phyloP scores from a whole-genome alignment of 176 grass and related monocot genomes.

The Aegilops umbellulata region DNA sequence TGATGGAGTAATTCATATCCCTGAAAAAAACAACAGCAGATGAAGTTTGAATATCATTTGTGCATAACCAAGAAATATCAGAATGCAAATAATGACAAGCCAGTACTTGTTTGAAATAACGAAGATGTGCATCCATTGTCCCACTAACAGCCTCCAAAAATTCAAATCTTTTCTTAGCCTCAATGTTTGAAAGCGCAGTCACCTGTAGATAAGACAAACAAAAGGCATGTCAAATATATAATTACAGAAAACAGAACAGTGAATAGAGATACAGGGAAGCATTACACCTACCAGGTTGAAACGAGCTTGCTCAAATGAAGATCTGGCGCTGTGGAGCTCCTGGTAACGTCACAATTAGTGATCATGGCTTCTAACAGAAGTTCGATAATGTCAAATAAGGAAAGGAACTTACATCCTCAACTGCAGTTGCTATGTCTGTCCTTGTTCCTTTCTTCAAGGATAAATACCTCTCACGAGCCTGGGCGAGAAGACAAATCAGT shows the following conservation, averaged over 20 bases:
- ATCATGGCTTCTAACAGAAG: background rate
- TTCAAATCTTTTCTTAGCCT: conserved; percentile 99
- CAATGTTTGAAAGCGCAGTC: conserved; percentile 94
- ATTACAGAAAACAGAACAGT: background rate
- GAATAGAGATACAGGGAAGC: background rate
- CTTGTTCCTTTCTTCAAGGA: conserved; percentile 96
- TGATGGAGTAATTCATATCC: conserved; percentile 96
- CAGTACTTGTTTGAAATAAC: conserved; percentile 99
- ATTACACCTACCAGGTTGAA: conserved; percentile 72
- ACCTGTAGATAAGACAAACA: conserved; percentile 50
- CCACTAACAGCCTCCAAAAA: conserved; percentile 99
- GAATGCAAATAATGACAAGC: conserved; percentile 27
- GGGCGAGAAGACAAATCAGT: conserved; percentile 25
- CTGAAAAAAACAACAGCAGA: conserved; percentile 50
- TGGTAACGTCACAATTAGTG: conserved; percentile 44
- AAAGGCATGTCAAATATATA: conserved; percentile 14
- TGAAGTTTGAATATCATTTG: conserved; percentile 13
- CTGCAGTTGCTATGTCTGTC: conserved; percentile 66
- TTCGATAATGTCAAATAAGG: conserved; percentile 16
- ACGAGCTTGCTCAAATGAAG: conserved; percentile 98
- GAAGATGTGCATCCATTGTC: conserved; percentile 99
- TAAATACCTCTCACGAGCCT: conserved; percentile 91
- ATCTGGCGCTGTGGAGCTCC: conserved; percentile 92
- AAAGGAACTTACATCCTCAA: conserved; percentile 81
- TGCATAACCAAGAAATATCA: conserved; percentile 23